Evolutionary conservation across 2,329 filamentous ascomycete genomes (phyloP), one percentile per base, ranked within the genome.

Genomic region (Exophiala xenobiotica): DNA sequence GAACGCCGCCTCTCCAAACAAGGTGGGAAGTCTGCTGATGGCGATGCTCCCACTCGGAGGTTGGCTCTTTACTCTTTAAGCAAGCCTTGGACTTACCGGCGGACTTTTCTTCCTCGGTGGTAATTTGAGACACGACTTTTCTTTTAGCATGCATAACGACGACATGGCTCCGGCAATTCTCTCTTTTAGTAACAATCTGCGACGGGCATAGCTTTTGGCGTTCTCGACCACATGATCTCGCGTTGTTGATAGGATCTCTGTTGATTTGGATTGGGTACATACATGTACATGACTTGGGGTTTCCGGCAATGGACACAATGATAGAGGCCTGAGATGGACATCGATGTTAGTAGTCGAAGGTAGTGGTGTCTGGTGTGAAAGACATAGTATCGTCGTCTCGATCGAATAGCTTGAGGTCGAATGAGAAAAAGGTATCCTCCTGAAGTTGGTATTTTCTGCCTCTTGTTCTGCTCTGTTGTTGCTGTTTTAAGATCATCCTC

Each of bases 1-100:
- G 54, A 70, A 70, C 9, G 68, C 63, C 44, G 67, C 60, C 9
- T 65, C 67, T 1, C 61, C 65, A 9, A 54, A 67, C 12, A 61
- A 63, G 12, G 57, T 63, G 9, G 46, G 41, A 26, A 38, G 45
- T 39, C 19, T 51, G 22, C n/a, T 48, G 11, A 29, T 54, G 19
- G 35, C 44, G 3, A 26, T 53, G 14, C 47, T 46, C 22, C 45
- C 40, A 2, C 27, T 58, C 9, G 51, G 49, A 40, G 49, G 38
- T 12, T 47, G 37, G 14, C 31, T 58, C 23, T 53, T 58, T 38
- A 48, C 52, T 11, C 38, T 53, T 44, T 58, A 40, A 55, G 14
- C 26, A 41, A 35, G n/a, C 18, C n/a, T 14, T 35, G 31, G 19
- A 24, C 39, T 38, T 33, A 22, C 20, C 24, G 40, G 48, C 35